These are phyloP conservation scores for Lanmaoa pseudosensibilis DNA, from an alignment of 768 basidiomycete species.

Conservation along the genomic window DNA sequence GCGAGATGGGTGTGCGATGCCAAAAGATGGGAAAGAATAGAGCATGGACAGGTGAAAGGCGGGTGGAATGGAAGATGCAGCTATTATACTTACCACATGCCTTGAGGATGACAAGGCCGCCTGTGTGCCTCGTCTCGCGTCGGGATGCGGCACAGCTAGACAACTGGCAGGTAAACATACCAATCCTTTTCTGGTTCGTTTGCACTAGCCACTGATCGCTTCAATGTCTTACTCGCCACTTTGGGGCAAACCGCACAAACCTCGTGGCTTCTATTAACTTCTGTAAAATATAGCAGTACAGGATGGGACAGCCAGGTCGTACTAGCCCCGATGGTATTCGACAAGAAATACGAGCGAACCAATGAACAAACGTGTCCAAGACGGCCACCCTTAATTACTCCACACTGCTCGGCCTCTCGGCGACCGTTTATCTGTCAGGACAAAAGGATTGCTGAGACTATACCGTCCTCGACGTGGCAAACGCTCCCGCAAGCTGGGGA, in stretches of 20 bases:
- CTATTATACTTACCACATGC: conserved; percentile 20
- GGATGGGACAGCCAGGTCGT: conserved; percentile 4
- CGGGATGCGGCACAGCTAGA: background rate
- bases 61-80: conserved; percentile 2
- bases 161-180: no score
- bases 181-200: no score
- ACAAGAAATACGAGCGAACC: conserved; percentile 3
- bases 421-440: conserved; percentile 28
- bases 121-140: conserved; percentile 1
- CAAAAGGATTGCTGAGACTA: conserved; percentile 55
- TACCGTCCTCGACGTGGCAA: conserved; percentile 46
- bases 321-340: background rate
- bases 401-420: conserved; percentile 17
- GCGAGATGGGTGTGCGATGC: conserved; percentile 1
- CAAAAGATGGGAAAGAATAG: background rate
- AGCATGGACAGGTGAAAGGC: background rate
- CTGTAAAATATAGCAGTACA: conserved; percentile 11
- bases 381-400: conserved; percentile 9
- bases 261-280: background rate
- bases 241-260: background rate
- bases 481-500: conserved; percentile 60
- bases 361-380: background rate
- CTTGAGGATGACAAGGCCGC: conserved; percentile 16
- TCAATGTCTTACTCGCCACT: background rate
- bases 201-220: no score